Conservation (phyloP, 2,329 filamentous ascomycete species). For the Cadophora malorum region DNA sequence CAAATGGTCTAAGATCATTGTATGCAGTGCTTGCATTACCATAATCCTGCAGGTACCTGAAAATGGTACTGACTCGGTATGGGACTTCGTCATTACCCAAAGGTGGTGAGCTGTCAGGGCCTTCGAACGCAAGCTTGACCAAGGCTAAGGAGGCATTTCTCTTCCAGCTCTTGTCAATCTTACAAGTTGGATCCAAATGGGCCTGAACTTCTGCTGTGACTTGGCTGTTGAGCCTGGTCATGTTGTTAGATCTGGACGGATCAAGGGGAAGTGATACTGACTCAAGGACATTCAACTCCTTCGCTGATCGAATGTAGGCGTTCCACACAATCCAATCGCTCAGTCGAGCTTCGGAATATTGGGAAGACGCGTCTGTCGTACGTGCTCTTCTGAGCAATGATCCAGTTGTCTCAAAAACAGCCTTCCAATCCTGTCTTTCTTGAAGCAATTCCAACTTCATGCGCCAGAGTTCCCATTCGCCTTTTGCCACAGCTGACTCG, state of each 20-base stretch:
- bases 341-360: slow-evolving; percentile 41
- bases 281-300: slow-evolving; percentile 35
- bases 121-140: slow-evolving; percentile 39
- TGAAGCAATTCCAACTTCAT: slow-evolving; percentile 41
- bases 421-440: slow-evolving; percentile 39
- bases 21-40: slow-evolving; percentile 43
- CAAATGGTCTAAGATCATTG: slow-evolving; percentile 42
- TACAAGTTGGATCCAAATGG: slow-evolving; percentile 41
- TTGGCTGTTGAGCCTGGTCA: slow-evolving; percentile 29
- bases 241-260: slow-evolving; percentile 11
- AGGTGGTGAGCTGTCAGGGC: not conserved
- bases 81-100: not conserved
- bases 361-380: slow-evolving; percentile 39
- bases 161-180: slow-evolving; percentile 45
- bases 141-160: slow-evolving; percentile 45
- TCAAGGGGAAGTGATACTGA: slow-evolving; percentile 30
- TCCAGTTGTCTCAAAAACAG: slow-evolving; percentile 39
- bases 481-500: slow-evolving; percentile 44
- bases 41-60: slow-evolving; percentile 42
- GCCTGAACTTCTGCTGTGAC: slow-evolving; percentile 41
- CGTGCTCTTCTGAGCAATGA: slow-evolving; percentile 42
- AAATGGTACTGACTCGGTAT: slow-evolving; percentile 30
- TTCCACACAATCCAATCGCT: slow-evolving; percentile 46
- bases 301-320: slow-evolving; percentile 41
- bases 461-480: slow-evolving; percentile 46